A percentile compares a stretch with the other conserved stretches of the same genome.
Conservation (phyloP, 169 alveolate species). For the Plasmodium gonderi region DNA sequence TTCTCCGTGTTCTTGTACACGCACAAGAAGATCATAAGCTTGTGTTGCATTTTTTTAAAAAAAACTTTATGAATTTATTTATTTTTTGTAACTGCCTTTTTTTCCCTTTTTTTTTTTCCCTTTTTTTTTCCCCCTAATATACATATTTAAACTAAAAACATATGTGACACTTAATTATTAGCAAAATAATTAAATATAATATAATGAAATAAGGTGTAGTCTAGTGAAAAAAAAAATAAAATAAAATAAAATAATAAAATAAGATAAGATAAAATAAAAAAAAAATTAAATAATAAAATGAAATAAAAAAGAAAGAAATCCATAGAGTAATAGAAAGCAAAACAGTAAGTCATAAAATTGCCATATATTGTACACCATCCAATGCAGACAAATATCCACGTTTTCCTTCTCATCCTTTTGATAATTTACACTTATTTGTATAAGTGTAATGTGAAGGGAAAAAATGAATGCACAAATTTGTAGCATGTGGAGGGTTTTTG, state of each 20-base stretch:
- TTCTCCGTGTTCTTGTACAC: background rate
- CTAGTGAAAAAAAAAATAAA: background rate
- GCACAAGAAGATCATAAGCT: background rate
- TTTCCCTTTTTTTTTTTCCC: background rate
- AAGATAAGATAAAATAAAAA: background rate
- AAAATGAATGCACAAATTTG: no score
- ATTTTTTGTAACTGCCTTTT: slow-evolving; percentile 30
- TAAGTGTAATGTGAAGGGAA: no score
- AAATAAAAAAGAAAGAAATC: no score
- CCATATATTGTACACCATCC: background rate
- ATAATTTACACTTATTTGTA: no score
- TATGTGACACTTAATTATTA: slow-evolving; percentile 13
- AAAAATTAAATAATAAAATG: no score
- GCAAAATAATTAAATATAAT: background rate
- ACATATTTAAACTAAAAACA: slow-evolving; percentile 30
- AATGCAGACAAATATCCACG: no score
- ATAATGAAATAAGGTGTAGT: background rate
- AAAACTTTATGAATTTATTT: slow-evolving; percentile 21
- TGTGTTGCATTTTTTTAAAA: slow-evolving; percentile 3
- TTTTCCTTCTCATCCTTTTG: no score
- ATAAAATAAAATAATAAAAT: no score
- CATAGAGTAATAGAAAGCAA: background rate
- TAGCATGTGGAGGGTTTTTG: no score
- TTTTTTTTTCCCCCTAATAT: background rate
- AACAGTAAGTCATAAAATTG: background rate